Percentiles rank a stretch among this genome's conserved stretches.
Evolutionary conservation across 352 stramenopile genomes (phyloP).

Genomic region (Phytophthora fragariaefolia): DNA sequence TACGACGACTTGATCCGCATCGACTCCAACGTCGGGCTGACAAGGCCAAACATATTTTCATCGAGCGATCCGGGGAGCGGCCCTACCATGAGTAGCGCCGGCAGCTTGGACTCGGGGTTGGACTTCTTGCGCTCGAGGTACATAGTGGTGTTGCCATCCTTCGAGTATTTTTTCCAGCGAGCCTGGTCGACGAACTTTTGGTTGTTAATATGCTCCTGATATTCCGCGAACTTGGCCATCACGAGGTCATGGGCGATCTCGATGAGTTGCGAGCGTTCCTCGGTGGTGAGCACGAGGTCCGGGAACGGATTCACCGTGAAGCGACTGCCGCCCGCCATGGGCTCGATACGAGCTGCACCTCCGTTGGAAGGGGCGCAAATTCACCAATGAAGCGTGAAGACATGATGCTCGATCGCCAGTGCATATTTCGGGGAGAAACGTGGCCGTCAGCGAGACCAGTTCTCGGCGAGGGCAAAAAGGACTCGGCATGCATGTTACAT

Average conservation of each 20-base stretch:
- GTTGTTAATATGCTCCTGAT: conserved; percentile 26
- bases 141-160: conserved; percentile 3
- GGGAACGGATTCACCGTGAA: conserved; percentile 31
- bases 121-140: conserved; percentile 28
- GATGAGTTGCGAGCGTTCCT: conserved; percentile 22
- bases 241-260: conserved; percentile 16
- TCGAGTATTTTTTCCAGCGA: conserved; percentile 27
- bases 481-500: too few species aligned
- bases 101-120: conserved; percentile 22
- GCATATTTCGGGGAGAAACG: background rate
- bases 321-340: conserved; percentile 9
- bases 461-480: too few species aligned
- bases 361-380: background rate
- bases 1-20: conserved; percentile 39
- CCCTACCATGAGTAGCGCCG: conserved; percentile 31
- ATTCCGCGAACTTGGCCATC: conserved; percentile 26
- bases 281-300: conserved; percentile 1
- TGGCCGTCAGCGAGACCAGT: background rate
- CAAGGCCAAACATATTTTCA: conserved; percentile 49
- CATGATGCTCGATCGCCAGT: background rate
- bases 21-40: conserved; percentile 36
- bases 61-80: conserved; percentile 37
- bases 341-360: background rate
- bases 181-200: conserved; percentile 18
- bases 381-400: too few species aligned